Percentiles rank a stretch among this genome's conserved stretches.
phyloP scores from a whole-genome alignment of 139 green algal genomes.

The Tetraselmis striata region DNA sequence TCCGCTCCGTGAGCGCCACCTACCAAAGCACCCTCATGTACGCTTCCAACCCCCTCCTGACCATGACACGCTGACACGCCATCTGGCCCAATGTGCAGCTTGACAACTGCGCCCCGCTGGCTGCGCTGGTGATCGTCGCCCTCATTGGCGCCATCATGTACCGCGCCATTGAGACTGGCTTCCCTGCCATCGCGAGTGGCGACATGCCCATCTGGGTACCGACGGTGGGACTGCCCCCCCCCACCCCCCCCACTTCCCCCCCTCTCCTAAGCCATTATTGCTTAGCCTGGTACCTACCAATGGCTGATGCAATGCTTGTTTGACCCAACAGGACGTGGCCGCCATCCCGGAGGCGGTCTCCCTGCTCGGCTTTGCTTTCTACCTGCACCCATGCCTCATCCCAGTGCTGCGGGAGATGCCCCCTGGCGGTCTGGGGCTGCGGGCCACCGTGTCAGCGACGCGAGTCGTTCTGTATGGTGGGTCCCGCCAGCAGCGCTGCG shows the following conservation, averaged over 20 bases:
- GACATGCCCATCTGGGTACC: constrained; percentile 50
- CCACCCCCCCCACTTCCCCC: background rate
- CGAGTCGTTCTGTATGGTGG: constrained; percentile 32
- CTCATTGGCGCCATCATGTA: constrained; percentile 43
- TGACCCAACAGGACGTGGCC: background rate
- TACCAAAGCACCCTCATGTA: background rate
- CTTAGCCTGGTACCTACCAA: too few relatives aligned
- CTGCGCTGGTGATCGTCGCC: constrained; percentile 50
- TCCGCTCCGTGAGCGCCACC: constrained; percentile 42
- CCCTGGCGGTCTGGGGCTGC: constrained; percentile 16
- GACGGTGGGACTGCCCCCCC: background rate
- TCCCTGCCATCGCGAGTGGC: constrained; percentile 54
- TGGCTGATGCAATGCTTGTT: too few relatives aligned
- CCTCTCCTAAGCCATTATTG: background rate
- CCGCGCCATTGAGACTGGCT: constrained; percentile 19
- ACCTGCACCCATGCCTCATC: constrained; percentile 41
- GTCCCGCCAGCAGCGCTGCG: background rate
- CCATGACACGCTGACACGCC: too few relatives aligned
- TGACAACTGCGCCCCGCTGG: constrained; percentile 53
- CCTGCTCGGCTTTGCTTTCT: constrained; percentile 52
- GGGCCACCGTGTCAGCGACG: constrained; percentile 21
- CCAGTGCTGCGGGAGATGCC: constrained; percentile 52
- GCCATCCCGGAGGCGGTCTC: constrained; percentile 36
- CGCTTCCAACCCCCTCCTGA: too few relatives aligned
- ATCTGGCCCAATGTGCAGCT: too few relatives aligned